Base-by-base conservation (phyloP, 495 filamentous ascomycete genomes). In the Penicillium argentinense region DNA sequence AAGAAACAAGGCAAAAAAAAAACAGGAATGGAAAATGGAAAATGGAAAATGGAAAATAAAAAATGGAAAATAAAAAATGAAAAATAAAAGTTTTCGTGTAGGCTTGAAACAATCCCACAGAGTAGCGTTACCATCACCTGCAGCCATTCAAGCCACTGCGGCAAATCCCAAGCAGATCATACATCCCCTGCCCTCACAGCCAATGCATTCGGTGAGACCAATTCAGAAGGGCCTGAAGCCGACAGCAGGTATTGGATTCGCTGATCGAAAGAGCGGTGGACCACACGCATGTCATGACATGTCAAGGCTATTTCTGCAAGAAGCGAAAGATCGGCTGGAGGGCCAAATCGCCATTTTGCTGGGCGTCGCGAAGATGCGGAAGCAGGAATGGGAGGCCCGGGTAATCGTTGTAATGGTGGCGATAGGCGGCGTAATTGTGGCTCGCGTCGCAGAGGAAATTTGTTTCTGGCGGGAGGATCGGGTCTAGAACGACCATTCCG, bases 371-470 rank as follows among this genome's bases (percentile, higher is more conserved):
- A 33, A 73, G 47, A 47, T 74, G 71, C 5, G 71, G 68, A 4
- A 69, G 26, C 7, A 74, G 57, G 39, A 72, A 73, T 0, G 71
- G 71, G n/a, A 71, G 60, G 5, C 71, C 71, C 0, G 68, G 66
- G 9, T 58, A 32, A 11, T 42, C 36, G 23, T 47, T 25, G 51
- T 63, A 72, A 12, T 62, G 59, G 7, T 69, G 59, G 19, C 68
- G 69, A 43, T 74, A 74, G 26, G 49, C 45, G 9, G 57, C 42
- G 23, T 64, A 71, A 23, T 74, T 74, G 1, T 68, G 44, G 9
- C 42, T 48, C 0, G 71, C 53, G 17, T 60, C 50, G 11, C 59
- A 39, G 40, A 73, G 54, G 39, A 51, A 54, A 9, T 53, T 21
- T 3, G 64, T 18, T 4, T 63, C 55, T 4, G 51, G 47, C 4